phyloP scores from a whole-genome alignment of 2,329 filamentous ascomycete genomes.

The Ophiostoma tasmaniense region DNA sequence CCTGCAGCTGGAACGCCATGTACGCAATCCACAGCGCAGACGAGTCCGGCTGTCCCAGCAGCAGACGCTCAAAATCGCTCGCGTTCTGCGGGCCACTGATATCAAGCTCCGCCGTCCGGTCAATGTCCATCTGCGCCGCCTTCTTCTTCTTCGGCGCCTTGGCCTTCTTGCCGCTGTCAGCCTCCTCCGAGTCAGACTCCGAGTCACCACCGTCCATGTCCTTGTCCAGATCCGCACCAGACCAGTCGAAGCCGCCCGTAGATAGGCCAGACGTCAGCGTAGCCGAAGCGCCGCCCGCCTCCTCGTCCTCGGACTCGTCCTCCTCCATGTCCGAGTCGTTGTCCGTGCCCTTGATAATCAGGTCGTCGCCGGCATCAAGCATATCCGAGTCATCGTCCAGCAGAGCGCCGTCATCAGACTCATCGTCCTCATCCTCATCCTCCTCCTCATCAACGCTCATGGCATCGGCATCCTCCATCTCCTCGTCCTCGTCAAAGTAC shows the following conservation, averaged over 20 bases:
- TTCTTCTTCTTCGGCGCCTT: slow-evolving; percentile 59
- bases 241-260: slow-evolving; percentile 81
- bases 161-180: slow-evolving; percentile 28
- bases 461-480: slow-evolving; percentile 37
- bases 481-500: slow-evolving; percentile 56
- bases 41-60: slow-evolving; percentile 88
- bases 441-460: slow-evolving; percentile 35
- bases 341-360: slow-evolving; percentile 18
- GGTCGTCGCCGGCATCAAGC: slow-evolving; percentile 32
- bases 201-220: slow-evolving; percentile 43
- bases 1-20: slow-evolving; percentile 96
- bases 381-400: slow-evolving; percentile 33
- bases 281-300: slow-evolving; percentile 19
- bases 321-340: slow-evolving; percentile 16
- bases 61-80: slow-evolving; percentile 85
- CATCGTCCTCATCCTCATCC: slow-evolving; percentile 39
- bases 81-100: slow-evolving; percentile 79
- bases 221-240: slow-evolving; percentile 56
- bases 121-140: slow-evolving; percentile 71
- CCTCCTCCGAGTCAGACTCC: slow-evolving; percentile 29
- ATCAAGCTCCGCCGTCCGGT: slow-evolving; percentile 87
- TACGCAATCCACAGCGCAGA: slow-evolving; percentile 91
- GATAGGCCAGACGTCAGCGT: slow-evolving; percentile 47
- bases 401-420: slow-evolving; percentile 34
- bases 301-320: slow-evolving; percentile 39